Conservation (phyloP, 495 filamentous ascomycete genomes). For the Aspergillus leporis region DNA sequence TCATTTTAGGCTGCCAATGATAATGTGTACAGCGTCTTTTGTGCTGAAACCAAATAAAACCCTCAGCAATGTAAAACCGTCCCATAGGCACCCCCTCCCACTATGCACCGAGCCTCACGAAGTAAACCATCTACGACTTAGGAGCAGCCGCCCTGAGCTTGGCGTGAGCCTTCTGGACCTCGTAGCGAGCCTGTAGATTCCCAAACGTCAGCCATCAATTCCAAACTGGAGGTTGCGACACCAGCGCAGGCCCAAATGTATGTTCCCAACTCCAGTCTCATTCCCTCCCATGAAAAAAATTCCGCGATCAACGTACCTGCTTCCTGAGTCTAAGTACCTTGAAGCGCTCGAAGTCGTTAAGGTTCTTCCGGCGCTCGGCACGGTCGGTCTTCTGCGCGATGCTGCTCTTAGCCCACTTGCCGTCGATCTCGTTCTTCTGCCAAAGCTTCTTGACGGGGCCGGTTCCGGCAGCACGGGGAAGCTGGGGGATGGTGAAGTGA, state of each 20-base stretch:
- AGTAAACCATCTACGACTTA: slow-evolving; percentile 49
- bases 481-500: slow-evolving; percentile 81
- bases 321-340: slow-evolving; percentile 98
- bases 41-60: slow-evolving; percentile 36
- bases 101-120: slow-evolving; percentile 51
- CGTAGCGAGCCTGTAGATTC: slow-evolving; percentile 70
- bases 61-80: slow-evolving; percentile 51
- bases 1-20: slow-evolving; percentile 50
- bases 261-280: not conserved
- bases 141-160: slow-evolving; percentile 65
- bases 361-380: slow-evolving; percentile 78
- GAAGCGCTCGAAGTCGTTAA: slow-evolving; percentile 99
- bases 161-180: slow-evolving; percentile 88
- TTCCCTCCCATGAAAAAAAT: not conserved
- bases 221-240: not conserved
- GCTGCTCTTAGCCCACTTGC: slow-evolving; percentile 82
- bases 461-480: slow-evolving; percentile 83
- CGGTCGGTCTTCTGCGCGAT: slow-evolving; percentile 88
- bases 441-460: slow-evolving; percentile 79
- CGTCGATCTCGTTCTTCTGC: slow-evolving; percentile 83
- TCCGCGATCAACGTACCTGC: slow-evolving; percentile 62
- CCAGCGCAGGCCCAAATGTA: slow-evolving; percentile 8
- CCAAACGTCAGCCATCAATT: slow-evolving; percentile 19
- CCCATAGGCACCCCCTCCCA: slow-evolving; percentile 49
- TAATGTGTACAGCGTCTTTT: slow-evolving; percentile 50